Evolutionary conservation across 148 eudicot genomes (phyloP), one percentile per base, ranked within the genome.

Genomic region (Beta vulgaris): DNA sequence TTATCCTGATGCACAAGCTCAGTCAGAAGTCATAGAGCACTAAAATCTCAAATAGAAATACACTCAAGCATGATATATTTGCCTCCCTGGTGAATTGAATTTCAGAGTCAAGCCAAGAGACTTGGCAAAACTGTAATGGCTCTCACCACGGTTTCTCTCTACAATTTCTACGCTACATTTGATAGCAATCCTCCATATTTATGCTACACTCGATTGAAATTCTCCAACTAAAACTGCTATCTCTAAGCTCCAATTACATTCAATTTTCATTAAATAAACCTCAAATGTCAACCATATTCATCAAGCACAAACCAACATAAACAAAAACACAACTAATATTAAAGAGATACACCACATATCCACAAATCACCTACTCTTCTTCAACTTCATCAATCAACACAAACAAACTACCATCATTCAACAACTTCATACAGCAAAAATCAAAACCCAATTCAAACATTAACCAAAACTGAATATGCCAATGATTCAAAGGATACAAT

Each of bases 401-500:
- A 19, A 46, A 7, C 36, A 21, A 53, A 15, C 5, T 59, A 71
- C n/a, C 49, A 35, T 21, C 48, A 64, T 12, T 18, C 71, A 70
- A 13, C 12, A 25, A 31, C 78, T 62, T 40, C 35, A 2, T 23
- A 55, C 51, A 48, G 35, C 40, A 76, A 36, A 31, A n/a, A 25
- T 12, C 74, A 74, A 21, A 67, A 42, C 36, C 11, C 57, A 31
- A 4, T 23, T 15, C n/a, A 43, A 6, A 32, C 35, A 16, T 2
- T 2, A 67, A 37, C n/a, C n/a, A n/a, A 25, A 73, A 46, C 29
- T 9, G 23, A 40, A 12, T 14, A 21, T 8, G 25, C 13, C 11
- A 57, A 44, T 54, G 51, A 7, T 25, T 23, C 14, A 25, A 74
- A 84, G 84, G 82, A 83, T 89, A 95, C 98, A 95, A 84, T 73